Conservation (phyloP, 805 yeast genomes). For the Starmerella stigmatis region DNA sequence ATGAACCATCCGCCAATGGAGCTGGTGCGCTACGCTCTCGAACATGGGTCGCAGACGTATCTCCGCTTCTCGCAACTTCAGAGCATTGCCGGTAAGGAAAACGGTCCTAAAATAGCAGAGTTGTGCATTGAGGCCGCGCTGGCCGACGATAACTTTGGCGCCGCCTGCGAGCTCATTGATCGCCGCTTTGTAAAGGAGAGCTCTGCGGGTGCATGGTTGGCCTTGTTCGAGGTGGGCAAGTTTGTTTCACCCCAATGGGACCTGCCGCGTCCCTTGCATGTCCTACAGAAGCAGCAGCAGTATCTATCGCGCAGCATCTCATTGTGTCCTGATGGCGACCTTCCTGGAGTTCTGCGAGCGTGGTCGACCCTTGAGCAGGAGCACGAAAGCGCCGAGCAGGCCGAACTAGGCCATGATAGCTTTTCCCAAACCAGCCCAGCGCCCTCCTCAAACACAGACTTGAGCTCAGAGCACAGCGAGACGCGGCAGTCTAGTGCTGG, state of each 20-base stretch:
- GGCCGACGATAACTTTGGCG: slow-evolving; percentile 49
- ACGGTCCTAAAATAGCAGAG: slow-evolving; percentile 12
- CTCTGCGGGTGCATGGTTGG: slow-evolving; percentile 45
- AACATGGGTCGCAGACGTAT: slow-evolving; percentile 28
- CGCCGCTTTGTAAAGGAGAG: slow-evolving; percentile 22
- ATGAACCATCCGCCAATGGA: slow-evolving; percentile 23
- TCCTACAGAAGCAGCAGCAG: slow-evolving; percentile 42
- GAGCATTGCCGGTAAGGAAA: slow-evolving; percentile 5
- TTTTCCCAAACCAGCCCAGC: background rate
- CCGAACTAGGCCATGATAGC: background rate
- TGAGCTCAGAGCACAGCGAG: no score
- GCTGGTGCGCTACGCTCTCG: slow-evolving; percentile 27
- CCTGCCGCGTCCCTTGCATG: slow-evolving; percentile 35
- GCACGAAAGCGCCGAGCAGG: slow-evolving; percentile 13
- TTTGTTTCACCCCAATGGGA: slow-evolving; percentile 40
- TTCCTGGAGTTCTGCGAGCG: slow-evolving; percentile 46
- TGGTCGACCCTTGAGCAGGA: slow-evolving; percentile 36
- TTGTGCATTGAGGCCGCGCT: slow-evolving; percentile 57
- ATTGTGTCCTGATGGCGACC: slow-evolving; percentile 45
- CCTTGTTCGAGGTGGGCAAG: slow-evolving; percentile 66
- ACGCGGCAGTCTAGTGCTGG: no score
- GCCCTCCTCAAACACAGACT: no score
- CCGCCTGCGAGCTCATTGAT: slow-evolving; percentile 37
- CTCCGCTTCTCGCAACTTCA: slow-evolving; percentile 25
- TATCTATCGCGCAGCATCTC: slow-evolving; percentile 44